Evolutionary conservation across 176 grass and related monocot genomes (phyloP).

Genomic region (Avena eriantha): DNA sequence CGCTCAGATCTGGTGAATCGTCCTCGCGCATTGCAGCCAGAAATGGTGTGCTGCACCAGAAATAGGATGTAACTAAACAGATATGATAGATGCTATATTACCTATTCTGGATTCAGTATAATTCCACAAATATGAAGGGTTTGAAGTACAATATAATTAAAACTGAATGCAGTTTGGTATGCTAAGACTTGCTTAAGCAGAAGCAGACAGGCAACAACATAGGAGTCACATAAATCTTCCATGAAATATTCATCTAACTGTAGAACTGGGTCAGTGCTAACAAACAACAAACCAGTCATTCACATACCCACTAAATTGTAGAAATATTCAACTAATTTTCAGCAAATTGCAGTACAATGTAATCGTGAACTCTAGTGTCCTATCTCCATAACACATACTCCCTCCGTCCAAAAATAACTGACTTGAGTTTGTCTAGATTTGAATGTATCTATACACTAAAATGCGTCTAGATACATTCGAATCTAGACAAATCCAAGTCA

Average conservation of each 20-base stretch:
- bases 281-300: neutral
- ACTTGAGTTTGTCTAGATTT: too few relatives aligned
- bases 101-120: neutral
- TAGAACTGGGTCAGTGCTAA: neutral
- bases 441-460: too few relatives aligned
- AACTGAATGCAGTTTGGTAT: neutral
- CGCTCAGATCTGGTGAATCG: constrained; percentile 79
- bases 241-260: neutral
- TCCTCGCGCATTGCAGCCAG: constrained; percentile 85
- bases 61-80: neutral
- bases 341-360: neutral
- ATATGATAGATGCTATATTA: neutral
- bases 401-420: too few relatives aligned
- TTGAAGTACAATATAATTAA: neutral
- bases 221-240: neutral
- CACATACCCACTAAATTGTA: neutral
- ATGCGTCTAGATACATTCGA: too few relatives aligned
- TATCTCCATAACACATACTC: neutral
- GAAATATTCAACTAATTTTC: constrained; percentile 16
- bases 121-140: too few relatives aligned
- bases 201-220: neutral
- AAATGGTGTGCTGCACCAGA: constrained; percentile 65
- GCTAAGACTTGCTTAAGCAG: neutral
- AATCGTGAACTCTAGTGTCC: neutral
- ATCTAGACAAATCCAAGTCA: too few relatives aligned